phyloP scores from a whole-genome alignment of 176 grass and related monocot species.

The Bromus sterilis region DNA sequence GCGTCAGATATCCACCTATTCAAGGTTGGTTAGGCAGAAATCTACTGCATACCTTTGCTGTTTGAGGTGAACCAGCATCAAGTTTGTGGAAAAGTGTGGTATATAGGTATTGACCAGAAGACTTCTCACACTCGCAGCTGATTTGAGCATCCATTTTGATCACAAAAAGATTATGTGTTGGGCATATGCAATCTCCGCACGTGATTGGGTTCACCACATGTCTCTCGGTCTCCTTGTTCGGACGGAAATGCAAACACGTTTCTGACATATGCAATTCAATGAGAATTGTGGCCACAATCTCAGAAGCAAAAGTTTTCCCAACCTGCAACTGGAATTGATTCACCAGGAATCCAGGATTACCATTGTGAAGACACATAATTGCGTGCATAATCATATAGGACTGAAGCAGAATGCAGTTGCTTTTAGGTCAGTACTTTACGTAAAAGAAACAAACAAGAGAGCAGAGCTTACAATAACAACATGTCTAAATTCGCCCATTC shows the following conservation, averaged over 20 bases:
- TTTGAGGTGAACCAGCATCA: constrained; percentile 10
- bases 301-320: background rate
- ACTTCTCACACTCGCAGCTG: constrained; percentile 6
- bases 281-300: background rate
- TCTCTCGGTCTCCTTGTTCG: background rate
- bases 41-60: background rate
- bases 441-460: background rate
- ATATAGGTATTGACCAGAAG: background rate
- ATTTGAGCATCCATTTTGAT: background rate
- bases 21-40: background rate
- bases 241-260: background rate
- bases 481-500: background rate
- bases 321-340: background rate
- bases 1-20: background rate
- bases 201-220: background rate
- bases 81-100: constrained; percentile 9
- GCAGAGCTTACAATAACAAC: background rate
- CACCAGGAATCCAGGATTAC: background rate
- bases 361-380: too few species aligned
- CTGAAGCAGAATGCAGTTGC: background rate
- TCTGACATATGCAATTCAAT: constrained; percentile 9
- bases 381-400: background rate
- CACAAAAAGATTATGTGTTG: constrained; percentile 16
- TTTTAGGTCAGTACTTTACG: background rate
- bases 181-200: constrained; percentile 13